These are phyloP conservation scores for Hemileccinum rubropunctum DNA, from an alignment of 768 basidiomycete genomes.

Conservation along the genomic window DNA sequence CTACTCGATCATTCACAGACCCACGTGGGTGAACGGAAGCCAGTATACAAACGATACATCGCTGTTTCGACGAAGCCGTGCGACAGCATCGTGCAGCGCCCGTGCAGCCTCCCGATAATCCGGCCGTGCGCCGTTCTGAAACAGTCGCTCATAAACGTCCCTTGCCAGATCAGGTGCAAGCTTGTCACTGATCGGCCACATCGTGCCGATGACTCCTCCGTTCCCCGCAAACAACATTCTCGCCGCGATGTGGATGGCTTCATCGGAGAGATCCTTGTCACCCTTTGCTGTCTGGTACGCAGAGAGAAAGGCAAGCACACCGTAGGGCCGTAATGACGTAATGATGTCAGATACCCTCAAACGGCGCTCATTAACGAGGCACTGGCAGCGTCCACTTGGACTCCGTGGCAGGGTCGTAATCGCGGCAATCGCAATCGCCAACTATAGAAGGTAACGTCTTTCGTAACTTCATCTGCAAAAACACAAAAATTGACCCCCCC, in stretches of 20 bases:
- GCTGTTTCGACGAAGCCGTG: too few relatives aligned
- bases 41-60: neutral
- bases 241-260: too few relatives aligned
- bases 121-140: neutral
- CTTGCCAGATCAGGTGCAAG: constrained; percentile 33
- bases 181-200: constrained; percentile 41
- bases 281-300: constrained; percentile 37
- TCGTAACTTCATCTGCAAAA: too few relatives aligned
- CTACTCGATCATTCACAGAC: too few relatives aligned
- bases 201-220: constrained; percentile 37
- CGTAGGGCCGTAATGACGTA: constrained; percentile 6
- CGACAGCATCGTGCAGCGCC: too few relatives aligned
- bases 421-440: too few relatives aligned
- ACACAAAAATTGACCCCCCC: too few relatives aligned
- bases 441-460: too few relatives aligned
- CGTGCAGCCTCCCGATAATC: neutral
- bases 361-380: neutral
- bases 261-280: neutral
- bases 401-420: too few relatives aligned
- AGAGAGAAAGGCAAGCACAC: constrained; percentile 40
- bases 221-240: constrained; percentile 36
- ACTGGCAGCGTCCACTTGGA: neutral
- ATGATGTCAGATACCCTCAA: constrained; percentile 2
- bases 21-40: neutral
- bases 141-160: constrained; percentile 23